Evolutionary conservation across 768 basidiomycete genomes (phyloP).

Genomic region (Mycena crocata): DNA sequence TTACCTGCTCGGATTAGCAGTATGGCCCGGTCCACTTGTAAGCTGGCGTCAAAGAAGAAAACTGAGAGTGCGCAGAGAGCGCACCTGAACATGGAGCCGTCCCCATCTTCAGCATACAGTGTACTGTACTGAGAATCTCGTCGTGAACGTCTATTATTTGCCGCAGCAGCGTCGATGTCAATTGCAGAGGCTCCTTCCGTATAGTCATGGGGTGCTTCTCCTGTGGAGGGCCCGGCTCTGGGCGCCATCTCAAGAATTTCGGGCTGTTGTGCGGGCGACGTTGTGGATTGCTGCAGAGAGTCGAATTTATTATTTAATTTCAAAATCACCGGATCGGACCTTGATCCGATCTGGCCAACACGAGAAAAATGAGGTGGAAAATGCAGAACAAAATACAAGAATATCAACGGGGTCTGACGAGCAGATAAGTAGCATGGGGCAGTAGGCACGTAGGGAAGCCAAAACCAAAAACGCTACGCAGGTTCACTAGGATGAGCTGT

Average conservation of each 20-base stretch:
- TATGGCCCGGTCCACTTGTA: slow-evolving; percentile 74
- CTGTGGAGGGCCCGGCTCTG: slow-evolving; percentile 48
- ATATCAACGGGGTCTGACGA: neutral
- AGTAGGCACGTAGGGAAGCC: too few species aligned
- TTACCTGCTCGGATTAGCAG: slow-evolving; percentile 73
- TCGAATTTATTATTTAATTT: too few species aligned
- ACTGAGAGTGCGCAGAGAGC: neutral
- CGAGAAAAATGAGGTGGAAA: neutral
- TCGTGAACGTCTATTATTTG: slow-evolving; percentile 62
- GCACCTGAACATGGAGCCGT: slow-evolving; percentile 70
- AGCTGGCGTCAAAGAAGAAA: neutral
- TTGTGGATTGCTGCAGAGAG: slow-evolving; percentile 6
- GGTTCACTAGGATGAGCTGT: slow-evolving; percentile 8
- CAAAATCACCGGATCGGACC: neutral
- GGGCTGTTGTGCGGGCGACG: slow-evolving; percentile 10
- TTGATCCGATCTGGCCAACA: neutral
- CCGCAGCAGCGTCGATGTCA: slow-evolving; percentile 76
- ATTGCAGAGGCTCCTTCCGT: slow-evolving; percentile 86
- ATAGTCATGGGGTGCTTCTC: slow-evolving; percentile 65
- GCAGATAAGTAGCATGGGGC: neutral
- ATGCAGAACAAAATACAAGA: neutral
- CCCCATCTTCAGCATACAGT: slow-evolving; percentile 68
- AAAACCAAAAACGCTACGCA: too few species aligned
- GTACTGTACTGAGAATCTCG: slow-evolving; percentile 76
- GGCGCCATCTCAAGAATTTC: slow-evolving; percentile 55